These are phyloP conservation scores for Backusella australiensis DNA, from an alignment of 192 early-diverging fungal genomes.

Conservation along the genomic window DNA sequence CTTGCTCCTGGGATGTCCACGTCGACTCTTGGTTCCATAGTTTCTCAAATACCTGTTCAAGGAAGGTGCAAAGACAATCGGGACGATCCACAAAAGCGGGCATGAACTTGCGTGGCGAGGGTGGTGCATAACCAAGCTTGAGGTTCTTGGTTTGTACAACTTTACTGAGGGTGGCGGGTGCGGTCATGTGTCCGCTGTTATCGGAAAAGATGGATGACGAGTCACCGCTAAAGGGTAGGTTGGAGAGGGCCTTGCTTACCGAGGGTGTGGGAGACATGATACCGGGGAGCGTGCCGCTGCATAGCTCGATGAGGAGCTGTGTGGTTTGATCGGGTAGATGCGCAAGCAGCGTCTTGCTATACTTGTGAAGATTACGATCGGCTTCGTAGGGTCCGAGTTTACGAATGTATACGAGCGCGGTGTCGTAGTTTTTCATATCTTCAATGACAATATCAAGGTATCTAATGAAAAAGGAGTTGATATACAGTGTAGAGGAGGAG, in stretches of 20 bases:
- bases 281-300: constrained; percentile 41
- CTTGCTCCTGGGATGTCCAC: constrained; percentile 37
- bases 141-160: background rate
- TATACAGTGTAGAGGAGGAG: too few relatives aligned
- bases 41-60: constrained; percentile 80
- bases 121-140: constrained; percentile 39
- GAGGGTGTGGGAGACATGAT: constrained; percentile 5
- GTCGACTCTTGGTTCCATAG: constrained; percentile 59
- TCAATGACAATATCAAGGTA: constrained; percentile 90
- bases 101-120: constrained; percentile 72
- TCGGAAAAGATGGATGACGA: constrained; percentile 12
- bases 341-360: constrained; percentile 53
- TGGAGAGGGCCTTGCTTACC: constrained; percentile 29
- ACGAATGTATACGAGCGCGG: constrained; percentile 76
- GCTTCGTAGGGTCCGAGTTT: constrained; percentile 51
- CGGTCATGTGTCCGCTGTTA: background rate
- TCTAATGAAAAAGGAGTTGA: constrained; percentile 23
- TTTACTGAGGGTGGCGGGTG: background rate
- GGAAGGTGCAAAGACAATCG: constrained; percentile 73
- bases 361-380: constrained; percentile 55
- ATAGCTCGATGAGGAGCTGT: constrained; percentile 52
- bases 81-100: constrained; percentile 86
- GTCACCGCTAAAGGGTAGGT: constrained; percentile 32
- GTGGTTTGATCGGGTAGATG: constrained; percentile 55
- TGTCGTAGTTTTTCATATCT: constrained; percentile 77